Conservation (phyloP, 371 early-diverging fungal genomes). For the Zychaea mexicana region DNA sequence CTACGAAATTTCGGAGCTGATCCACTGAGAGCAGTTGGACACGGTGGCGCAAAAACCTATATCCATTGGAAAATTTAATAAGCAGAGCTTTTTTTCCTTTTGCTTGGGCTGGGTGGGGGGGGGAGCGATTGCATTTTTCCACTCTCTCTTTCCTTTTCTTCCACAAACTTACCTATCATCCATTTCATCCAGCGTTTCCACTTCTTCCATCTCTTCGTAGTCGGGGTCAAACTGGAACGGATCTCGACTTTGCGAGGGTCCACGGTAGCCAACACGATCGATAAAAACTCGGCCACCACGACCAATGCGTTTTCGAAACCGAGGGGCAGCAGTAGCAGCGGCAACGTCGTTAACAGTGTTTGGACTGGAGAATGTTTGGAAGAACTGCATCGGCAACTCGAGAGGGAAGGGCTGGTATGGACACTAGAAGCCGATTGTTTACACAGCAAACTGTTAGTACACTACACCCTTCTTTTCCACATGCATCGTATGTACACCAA, state of each 20-base stretch:
- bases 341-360: constrained; percentile 22
- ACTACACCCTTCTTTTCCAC: too few relatives aligned
- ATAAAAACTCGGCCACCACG: constrained; percentile 65
- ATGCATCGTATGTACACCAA: neutral
- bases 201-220: constrained; percentile 30
- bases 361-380: constrained; percentile 16
- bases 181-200: constrained; percentile 25
- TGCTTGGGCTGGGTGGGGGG: neutral
- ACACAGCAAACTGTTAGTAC: too few relatives aligned
- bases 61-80: neutral
- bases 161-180: constrained; percentile 33
- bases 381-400: constrained; percentile 37
- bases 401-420: constrained; percentile 54
- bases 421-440: constrained; percentile 40
- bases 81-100: neutral
- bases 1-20: constrained; percentile 51
- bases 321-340: neutral
- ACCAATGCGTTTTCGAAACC: constrained; percentile 58
- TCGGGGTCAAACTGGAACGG: constrained; percentile 42
- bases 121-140: neutral
- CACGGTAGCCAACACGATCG: constrained; percentile 35
- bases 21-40: constrained; percentile 48
- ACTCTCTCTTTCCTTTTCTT: neutral
- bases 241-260: constrained; percentile 12
- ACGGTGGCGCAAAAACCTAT: constrained; percentile 49